These are phyloP conservation scores for Discostella pseudostelligera DNA, from an alignment of 108 stramenopile genomes.

Conservation along the genomic window DNA sequence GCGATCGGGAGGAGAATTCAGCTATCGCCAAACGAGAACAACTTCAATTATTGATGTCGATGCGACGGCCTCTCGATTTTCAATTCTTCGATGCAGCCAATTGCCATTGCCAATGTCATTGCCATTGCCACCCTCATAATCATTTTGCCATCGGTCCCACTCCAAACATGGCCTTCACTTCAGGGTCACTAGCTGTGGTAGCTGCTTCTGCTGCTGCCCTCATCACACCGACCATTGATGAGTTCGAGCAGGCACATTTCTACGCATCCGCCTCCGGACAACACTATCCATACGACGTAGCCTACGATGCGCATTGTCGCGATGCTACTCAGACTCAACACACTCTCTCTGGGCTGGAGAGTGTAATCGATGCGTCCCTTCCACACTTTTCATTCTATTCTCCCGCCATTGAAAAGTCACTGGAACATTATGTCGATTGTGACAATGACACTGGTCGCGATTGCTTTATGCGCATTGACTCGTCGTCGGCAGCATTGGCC, in stretches of 20 bases:
- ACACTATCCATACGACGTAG: neutral
- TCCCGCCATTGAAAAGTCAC: neutral
- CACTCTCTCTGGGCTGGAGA: neutral
- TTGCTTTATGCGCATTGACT: neutral
- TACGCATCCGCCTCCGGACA: constrained; percentile 3
- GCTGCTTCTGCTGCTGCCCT: constrained; percentile 15
- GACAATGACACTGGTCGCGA: neutral
- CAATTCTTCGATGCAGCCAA: no score
- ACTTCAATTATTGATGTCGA: no score
- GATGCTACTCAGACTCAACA: neutral
- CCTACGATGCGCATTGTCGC: neutral
- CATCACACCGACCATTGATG: constrained; percentile 36
- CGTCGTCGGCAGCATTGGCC: constrained; percentile 10
- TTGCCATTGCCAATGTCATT: no score
- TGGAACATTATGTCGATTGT: neutral
- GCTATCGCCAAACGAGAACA: no score
- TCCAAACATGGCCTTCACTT: neutral
- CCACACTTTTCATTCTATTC: constrained; percentile 8
- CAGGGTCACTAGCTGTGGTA: constrained; percentile 4
- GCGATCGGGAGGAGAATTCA: no score
- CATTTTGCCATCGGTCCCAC: neutral
- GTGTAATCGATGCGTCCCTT: neutral
- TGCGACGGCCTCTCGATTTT: no score
- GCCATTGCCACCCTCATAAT: constrained; percentile 5
- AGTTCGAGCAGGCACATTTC: constrained; percentile 24